Evolutionary conservation across 2,329 filamentous ascomycete genomes (phyloP), one percentile per base, ranked within the genome.

Genomic region (Zopfia rhizophila): DNA sequence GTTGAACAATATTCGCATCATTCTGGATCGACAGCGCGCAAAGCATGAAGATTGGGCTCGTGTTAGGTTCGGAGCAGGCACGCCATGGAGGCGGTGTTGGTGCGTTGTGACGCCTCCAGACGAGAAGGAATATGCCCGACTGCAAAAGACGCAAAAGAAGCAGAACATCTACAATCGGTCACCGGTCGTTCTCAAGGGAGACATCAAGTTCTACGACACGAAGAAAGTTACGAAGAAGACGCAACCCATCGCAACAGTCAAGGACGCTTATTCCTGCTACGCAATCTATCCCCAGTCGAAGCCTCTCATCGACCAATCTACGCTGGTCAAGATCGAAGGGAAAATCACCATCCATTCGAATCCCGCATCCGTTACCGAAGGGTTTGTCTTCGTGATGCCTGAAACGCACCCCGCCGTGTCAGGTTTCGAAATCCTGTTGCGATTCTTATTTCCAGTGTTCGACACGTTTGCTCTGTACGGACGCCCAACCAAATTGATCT

Each of bases 321-420:
- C 93, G 0, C 76, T 99, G 48, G 82, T 97, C 53, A 99, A 99
- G 72, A 82, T 99, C 19, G 94, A 99, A 73, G 94, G 92, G 7
- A 85, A 85, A 53, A 91, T 99, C 50, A 91, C 89, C 0, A 90
- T 97, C 27, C 91, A 97, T 72, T 87, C 88, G 0, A 83, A 86
- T 10, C 86, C 89, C 7, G 85, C 90, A 17, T 87, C 88, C 0
- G 85, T 85, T 2, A 89, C 88, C 0, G 94, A 99, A 68, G 94
- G 94, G 0, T 97, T 97, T 61, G 90, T 99, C 4, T 99, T 99
- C 65, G 87, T 97, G 58, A 97, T 99, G 92, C 94, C 94, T 3
- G 94, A 99, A 70, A 84, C 88, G 1, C 91, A 90, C 63, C 88
- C 93, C n/a, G 92, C 91, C 13, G 89, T 99, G 10, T 89, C 85